phyloP scores from a whole-genome alignment of 441 rosid genomes.

The Pelargonium fulgidum region DNA sequence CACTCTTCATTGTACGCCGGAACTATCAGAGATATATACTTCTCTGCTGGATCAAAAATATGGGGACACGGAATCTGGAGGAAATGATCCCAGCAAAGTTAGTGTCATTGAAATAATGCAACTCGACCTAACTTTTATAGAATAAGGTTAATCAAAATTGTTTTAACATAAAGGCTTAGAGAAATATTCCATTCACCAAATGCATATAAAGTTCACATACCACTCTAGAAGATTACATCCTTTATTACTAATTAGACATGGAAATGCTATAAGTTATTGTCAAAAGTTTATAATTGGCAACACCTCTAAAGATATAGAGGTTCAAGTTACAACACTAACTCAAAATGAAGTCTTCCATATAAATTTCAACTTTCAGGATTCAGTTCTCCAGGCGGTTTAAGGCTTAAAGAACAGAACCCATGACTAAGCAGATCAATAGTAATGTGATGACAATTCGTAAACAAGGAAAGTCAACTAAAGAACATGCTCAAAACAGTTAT shows the following conservation, averaged over 20 bases:
- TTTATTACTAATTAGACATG: too few species aligned
- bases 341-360: neutral
- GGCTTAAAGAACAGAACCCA: neutral
- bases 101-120: conserved; percentile 4
- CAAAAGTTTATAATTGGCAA: neutral
- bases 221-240: neutral
- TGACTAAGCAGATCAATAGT: neutral
- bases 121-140: neutral
- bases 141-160: neutral
- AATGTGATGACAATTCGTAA: neutral
- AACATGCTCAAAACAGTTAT: too few species aligned
- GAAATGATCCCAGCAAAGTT: conserved; percentile 10
- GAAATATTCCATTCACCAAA: neutral
- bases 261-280: too few species aligned
- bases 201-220: neutral
- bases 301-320: neutral
- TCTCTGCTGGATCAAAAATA: conserved; percentile 62
- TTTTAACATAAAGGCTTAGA: neutral
- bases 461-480: too few species aligned
- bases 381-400: neutral
- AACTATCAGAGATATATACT: conserved; percentile 73
- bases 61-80: conserved; percentile 62
- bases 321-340: neutral
- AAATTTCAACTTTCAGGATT: neutral
- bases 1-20: conserved; percentile 91